A percentile compares a stretch with the other conserved stretches of the same genome.
Conservation (phyloP, 257 asterid species). For the Linderniella brevidens region DNA sequence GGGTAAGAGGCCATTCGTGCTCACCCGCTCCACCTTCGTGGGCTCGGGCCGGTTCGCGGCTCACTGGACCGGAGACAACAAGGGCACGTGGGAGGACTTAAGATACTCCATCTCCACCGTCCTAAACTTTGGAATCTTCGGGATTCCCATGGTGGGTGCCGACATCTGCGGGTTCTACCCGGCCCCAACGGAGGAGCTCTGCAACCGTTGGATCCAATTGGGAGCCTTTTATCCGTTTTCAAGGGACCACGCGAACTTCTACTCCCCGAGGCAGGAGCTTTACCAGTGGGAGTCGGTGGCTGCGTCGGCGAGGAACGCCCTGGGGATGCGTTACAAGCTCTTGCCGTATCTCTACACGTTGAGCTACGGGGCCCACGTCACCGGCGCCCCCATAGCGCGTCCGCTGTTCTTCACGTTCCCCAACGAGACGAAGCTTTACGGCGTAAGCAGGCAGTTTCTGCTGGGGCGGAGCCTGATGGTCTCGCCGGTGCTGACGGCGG, state of each 20-base stretch:
- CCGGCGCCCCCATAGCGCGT: conserved; percentile 70
- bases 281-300: conserved; percentile 83
- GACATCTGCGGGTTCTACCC: conserved; percentile 87
- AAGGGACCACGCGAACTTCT: conserved; percentile 67
- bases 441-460: conserved; percentile 60
- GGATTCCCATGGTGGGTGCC: conserved; percentile 88
- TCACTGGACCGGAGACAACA: conserved; percentile 95
- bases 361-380: conserved; percentile 56
- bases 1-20: conserved; percentile 80
- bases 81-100: conserved; percentile 73
- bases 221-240: conserved; percentile 89
- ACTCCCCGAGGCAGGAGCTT: conserved; percentile 80
- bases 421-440: conserved; percentile 27
- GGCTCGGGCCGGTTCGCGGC: conserved; percentile 82
- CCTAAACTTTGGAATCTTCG: conserved; percentile 64
- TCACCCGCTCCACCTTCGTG: conserved; percentile 69
- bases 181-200: conserved; percentile 68
- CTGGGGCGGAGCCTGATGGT: conserved; percentile 65
- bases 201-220: conserved; percentile 76
- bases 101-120: conserved; percentile 55
- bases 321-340: conserved; percentile 71
- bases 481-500: conserved; percentile 44
- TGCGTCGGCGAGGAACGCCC: conserved; percentile 55
- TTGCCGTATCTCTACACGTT: conserved; percentile 53
- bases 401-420: conserved; percentile 66